Conservation (phyloP, 108 stramenopile species). For the Nannochloropsis salina region DNA sequence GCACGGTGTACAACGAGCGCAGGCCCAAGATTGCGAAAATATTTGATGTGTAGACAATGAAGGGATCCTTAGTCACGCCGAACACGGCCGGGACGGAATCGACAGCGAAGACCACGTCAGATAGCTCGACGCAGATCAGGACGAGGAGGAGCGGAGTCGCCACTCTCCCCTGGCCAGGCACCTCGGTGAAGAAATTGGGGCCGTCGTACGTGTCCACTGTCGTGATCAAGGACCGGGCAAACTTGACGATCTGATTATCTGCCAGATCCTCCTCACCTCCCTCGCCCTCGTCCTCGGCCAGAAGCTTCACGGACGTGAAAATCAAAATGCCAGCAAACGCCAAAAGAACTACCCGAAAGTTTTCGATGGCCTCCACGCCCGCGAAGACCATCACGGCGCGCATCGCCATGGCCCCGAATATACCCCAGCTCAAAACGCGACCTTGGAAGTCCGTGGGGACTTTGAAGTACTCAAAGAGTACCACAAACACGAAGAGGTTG, state of each 20-base stretch:
- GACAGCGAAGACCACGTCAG: constrained; percentile 54
- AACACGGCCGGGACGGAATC: constrained; percentile 85
- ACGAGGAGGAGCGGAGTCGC: constrained; percentile 52
- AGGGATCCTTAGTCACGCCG: constrained; percentile 66
- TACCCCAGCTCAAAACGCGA: constrained; percentile 56
- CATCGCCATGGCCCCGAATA: constrained; percentile 54
- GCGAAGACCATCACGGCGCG: constrained; percentile 46
- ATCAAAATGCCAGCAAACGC: constrained; percentile 48
- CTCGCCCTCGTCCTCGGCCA: constrained; percentile 40
- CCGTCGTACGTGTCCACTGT: constrained; percentile 47
- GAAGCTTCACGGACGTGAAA: constrained; percentile 45
- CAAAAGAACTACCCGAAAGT: constrained; percentile 48
- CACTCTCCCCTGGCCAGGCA: constrained; percentile 36
- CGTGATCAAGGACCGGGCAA: constrained; percentile 29
- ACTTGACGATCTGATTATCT: constrained; percentile 42
- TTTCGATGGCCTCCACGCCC: constrained; percentile 45
- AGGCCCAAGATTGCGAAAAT: constrained; percentile 73
- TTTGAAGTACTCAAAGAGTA: constrained; percentile 63
- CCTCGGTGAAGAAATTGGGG: constrained; percentile 49
- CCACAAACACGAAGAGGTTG: constrained; percentile 63
- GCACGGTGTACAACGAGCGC: constrained; percentile 79
- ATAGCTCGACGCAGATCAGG: constrained; percentile 54
- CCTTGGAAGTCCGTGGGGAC: constrained; percentile 48
- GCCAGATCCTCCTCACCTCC: constrained; percentile 46
- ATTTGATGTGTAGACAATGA: constrained; percentile 56